These are phyloP conservation scores for Salicornia ramosissima DNA, from an alignment of 148 eudicot genomes.

Conservation along the genomic window DNA sequence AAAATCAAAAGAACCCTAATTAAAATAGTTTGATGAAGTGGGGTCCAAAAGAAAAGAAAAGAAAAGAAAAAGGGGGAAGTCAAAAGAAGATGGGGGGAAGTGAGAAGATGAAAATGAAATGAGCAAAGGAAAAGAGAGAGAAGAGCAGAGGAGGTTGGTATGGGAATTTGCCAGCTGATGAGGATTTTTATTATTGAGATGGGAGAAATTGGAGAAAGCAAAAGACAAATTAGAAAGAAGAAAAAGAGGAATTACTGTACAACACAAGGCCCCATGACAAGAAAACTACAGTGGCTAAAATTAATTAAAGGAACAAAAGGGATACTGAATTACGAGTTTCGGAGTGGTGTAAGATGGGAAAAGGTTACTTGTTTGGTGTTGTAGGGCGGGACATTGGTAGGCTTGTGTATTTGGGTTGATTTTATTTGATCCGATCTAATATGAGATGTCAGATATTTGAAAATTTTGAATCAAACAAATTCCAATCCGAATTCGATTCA, in stretches of 20 bases:
- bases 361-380: neutral
- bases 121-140: too few species aligned
- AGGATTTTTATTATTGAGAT: conserved; percentile 17
- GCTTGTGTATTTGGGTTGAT: too few species aligned
- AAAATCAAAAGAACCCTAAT: too few species aligned
- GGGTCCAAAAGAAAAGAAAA: neutral
- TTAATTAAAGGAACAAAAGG: neutral
- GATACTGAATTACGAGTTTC: too few species aligned
- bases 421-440: too few species aligned
- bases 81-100: neutral
- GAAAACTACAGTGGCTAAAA: neutral
- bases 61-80: neutral
- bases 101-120: neutral
- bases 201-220: conserved; percentile 21
- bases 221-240: conserved; percentile 31
- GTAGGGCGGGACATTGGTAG: too few species aligned
- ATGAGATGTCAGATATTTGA: too few species aligned
- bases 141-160: neutral
- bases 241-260: neutral
- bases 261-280: conserved; percentile 4
- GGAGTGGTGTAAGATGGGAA: conserved; percentile 2
- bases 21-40: neutral
- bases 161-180: neutral
- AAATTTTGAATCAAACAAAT: too few species aligned
- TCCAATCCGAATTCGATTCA: too few species aligned